These are phyloP conservation scores for Suillus clintonianus DNA, from an alignment of 768 basidiomycete species.

Conservation along the genomic window DNA sequence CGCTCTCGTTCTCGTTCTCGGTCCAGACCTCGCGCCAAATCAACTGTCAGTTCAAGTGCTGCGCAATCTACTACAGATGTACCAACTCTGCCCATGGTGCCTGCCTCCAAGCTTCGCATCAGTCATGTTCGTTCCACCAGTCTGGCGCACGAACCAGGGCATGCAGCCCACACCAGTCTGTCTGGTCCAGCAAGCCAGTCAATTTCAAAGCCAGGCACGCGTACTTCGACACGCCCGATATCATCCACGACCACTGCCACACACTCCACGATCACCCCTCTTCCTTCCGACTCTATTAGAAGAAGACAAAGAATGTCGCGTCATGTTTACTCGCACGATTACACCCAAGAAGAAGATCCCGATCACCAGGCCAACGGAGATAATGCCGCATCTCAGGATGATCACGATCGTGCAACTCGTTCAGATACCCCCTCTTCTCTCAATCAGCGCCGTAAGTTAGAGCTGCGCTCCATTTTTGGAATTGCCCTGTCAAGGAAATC, in stretches of 20 bases:
- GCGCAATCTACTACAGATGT: slow-evolving; percentile 9
- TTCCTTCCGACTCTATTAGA: slow-evolving; percentile 44
- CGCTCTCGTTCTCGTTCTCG: slow-evolving; percentile 60
- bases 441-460: slow-evolving; percentile 19
- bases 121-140: slow-evolving; percentile 17
- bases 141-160: slow-evolving; percentile 5
- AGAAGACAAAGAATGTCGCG: slow-evolving; percentile 18
- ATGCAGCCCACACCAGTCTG: slow-evolving; percentile 9
- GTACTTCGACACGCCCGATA: slow-evolving; percentile 59
- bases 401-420: slow-evolving; percentile 24
- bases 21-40: slow-evolving; percentile 32
- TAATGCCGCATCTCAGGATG: slow-evolving; percentile 15
- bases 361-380: slow-evolving; percentile 10
- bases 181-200: slow-evolving; percentile 19
- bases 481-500: slow-evolving; percentile 29
- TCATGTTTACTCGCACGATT: slow-evolving; percentile 18
- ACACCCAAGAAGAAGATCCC: slow-evolving; percentile 12
- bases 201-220: slow-evolving; percentile 41
- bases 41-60: slow-evolving; percentile 4
- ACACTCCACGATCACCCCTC: slow-evolving; percentile 60
- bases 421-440: slow-evolving; percentile 31
- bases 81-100: slow-evolving; percentile 16
- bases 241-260: slow-evolving; percentile 67
- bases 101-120: slow-evolving; percentile 4
- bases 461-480: slow-evolving; percentile 26